Percentiles rank a stretch among this genome's conserved stretches.
Conservation (phyloP, 169 alveolate species). For the Neospora caninum region DNA sequence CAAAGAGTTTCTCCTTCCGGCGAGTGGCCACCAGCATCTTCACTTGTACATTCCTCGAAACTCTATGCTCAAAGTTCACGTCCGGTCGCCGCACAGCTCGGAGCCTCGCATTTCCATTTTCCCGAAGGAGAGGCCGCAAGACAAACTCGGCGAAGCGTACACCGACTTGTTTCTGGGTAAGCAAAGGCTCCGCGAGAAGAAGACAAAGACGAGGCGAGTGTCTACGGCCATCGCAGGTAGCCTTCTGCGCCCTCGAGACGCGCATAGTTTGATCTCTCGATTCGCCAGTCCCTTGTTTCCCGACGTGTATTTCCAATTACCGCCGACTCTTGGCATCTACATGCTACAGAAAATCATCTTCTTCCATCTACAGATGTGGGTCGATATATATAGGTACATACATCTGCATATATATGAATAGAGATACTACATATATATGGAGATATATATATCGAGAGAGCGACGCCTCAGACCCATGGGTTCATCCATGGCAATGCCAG, state of each 20-base stretch:
- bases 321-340: no score
- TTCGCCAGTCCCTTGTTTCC: no score
- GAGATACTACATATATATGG: background rate
- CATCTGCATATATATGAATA: background rate
- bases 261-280: no score
- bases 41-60: constrained; percentile 25
- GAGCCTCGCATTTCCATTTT: constrained; percentile 44
- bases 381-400: background rate
- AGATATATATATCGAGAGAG: background rate
- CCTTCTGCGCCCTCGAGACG: no score
- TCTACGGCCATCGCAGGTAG: no score
- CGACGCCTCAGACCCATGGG: background rate
- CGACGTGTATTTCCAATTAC: no score
- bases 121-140: constrained; percentile 48
- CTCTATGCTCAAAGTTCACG: constrained; percentile 39
- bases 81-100: background rate
- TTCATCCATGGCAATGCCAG: background rate
- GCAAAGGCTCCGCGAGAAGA: background rate
- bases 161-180: constrained; percentile 53
- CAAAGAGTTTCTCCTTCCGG: background rate
- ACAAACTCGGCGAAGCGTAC: constrained; percentile 49
- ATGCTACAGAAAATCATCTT: no score
- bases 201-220: no score
- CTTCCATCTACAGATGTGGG: background rate
- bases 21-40: constrained; percentile 43